These are phyloP conservation scores for Pichia thaimueangensis DNA, from an alignment of 805 yeast species.

Conservation along the genomic window DNA sequence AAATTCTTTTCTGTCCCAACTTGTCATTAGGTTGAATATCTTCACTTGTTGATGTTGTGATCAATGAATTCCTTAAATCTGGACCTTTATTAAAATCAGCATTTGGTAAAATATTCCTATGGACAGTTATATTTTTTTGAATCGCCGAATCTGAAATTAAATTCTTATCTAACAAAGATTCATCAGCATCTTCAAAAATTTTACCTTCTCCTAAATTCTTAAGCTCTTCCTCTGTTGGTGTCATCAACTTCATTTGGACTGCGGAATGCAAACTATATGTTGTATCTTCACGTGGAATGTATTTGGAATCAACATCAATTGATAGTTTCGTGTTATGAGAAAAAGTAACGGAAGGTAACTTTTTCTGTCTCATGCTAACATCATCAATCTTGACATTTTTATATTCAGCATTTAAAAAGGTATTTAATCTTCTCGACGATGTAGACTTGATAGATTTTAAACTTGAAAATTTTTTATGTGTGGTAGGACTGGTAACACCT, in stretches of 20 bases:
- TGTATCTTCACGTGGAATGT: conserved; percentile 21
- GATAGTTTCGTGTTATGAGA: conserved; percentile 23
- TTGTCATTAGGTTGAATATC: conserved; percentile 9
- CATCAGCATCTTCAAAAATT: conserved; percentile 29
- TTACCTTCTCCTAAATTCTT: conserved; percentile 14
- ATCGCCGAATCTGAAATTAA: conserved; percentile 4
- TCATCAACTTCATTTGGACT: conserved; percentile 23
- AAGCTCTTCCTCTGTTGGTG: conserved; percentile 21
- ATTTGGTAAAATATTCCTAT: conserved; percentile 25
- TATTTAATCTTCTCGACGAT: conserved; percentile 24
- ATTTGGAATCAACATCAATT: conserved; percentile 20
- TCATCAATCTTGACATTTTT: conserved; percentile 17
- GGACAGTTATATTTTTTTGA: conserved; percentile 18
- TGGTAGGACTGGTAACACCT: conserved; percentile 1
- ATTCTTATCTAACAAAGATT: conserved; percentile 7
- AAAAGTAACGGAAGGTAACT: conserved; percentile 8
- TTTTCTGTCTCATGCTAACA: conserved; percentile 11
- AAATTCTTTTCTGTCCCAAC: background rate
- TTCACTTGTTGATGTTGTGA: conserved; percentile 23
- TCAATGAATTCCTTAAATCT: conserved; percentile 23
- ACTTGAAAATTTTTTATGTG: conserved; percentile 2
- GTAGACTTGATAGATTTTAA: conserved; percentile 21
- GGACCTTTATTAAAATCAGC: conserved; percentile 20
- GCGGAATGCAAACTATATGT: conserved; percentile 30
- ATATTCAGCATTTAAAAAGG: conserved; percentile 18